phyloP scores from a whole-genome alignment of 345 rosid species.

The Balakata baccata region DNA sequence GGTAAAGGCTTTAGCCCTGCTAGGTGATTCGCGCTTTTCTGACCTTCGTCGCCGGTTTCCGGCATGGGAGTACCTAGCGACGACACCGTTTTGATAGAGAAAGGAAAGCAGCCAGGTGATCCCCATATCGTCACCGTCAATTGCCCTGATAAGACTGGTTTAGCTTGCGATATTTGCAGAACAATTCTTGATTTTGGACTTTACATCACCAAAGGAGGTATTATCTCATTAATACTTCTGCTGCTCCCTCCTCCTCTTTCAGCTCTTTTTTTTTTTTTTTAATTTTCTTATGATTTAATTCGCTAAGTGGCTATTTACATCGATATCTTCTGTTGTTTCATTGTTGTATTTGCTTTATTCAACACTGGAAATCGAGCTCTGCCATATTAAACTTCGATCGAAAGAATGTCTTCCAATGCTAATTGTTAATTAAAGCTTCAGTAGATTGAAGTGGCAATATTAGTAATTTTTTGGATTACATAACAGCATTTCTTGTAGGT shows the following conservation, averaged over 20 bases:
- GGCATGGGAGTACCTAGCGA: conserved; percentile 51
- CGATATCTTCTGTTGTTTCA: no score
- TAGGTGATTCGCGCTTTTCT: neutral
- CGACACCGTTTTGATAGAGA: conserved; percentile 61
- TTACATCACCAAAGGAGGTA: conserved; percentile 73
- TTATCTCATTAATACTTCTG: neutral
- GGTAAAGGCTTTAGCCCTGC: neutral
- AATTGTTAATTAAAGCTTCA: neutral
- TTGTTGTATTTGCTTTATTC: no score
- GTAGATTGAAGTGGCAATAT: neutral
- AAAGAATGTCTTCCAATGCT: neutral
- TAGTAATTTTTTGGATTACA: neutral
- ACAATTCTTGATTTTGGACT: conserved; percentile 78
- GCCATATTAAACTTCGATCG: no score
- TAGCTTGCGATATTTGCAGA: conserved; percentile 70
- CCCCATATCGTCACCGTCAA: conserved; percentile 71
- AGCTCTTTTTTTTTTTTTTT: neutral
- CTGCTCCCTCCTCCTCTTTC: neutral
- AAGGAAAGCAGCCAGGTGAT: conserved; percentile 57
- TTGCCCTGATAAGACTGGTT: conserved; percentile 74
- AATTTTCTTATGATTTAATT: no score
- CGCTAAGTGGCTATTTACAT: no score
- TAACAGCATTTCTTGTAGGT: neutral
- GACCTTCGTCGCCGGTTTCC: neutral
- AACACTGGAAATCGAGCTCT: no score